phyloP scores from a whole-genome alignment of 2,329 filamentous ascomycete genomes.

The Diplodia corticola region DNA sequence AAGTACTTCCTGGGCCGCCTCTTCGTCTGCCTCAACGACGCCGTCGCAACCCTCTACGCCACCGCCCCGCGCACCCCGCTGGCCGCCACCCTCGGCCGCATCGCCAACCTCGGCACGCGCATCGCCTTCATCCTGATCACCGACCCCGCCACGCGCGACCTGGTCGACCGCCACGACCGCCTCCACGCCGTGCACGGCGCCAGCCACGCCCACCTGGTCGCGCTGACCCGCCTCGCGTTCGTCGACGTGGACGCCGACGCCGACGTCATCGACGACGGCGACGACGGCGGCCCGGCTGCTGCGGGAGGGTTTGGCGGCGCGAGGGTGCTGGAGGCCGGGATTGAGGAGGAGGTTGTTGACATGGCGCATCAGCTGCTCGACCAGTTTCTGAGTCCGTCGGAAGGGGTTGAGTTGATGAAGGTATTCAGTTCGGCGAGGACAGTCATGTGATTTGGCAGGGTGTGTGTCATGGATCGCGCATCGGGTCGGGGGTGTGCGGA shows the following conservation, averaged over 20 bases:
- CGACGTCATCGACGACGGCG: neutral
- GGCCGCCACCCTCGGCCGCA: conserved; percentile 45
- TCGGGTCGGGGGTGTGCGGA: neutral
- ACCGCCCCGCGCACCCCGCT: conserved; percentile 31
- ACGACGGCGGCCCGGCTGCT: neutral
- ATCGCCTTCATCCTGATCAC: conserved; percentile 61
- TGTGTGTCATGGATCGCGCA: too few relatives aligned
- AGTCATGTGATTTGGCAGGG: neutral
- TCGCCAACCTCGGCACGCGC: conserved; percentile 62
- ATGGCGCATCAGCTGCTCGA: conserved; percentile 82
- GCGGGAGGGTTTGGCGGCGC: conserved; percentile 42
- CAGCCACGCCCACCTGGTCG: conserved; percentile 78
- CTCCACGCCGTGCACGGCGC: conserved; percentile 69
- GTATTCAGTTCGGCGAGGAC: conserved; percentile 41
- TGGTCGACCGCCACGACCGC: conserved; percentile 68
- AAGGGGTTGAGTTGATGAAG: conserved; percentile 61
- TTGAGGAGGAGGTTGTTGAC: conserved; percentile 76
- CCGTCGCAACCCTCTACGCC: conserved; percentile 62
- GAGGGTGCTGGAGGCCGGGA: conserved; percentile 71
- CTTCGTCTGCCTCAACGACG: conserved; percentile 72
- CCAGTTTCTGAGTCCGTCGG: conserved; percentile 76
- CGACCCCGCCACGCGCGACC: conserved; percentile 57
- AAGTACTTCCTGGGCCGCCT: conserved; percentile 71
- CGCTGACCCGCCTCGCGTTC: conserved; percentile 81
- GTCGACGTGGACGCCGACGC: conserved; percentile 53